Conservation (phyloP, 768 basidiomycete genomes). For the Auricularia cornea region DNA sequence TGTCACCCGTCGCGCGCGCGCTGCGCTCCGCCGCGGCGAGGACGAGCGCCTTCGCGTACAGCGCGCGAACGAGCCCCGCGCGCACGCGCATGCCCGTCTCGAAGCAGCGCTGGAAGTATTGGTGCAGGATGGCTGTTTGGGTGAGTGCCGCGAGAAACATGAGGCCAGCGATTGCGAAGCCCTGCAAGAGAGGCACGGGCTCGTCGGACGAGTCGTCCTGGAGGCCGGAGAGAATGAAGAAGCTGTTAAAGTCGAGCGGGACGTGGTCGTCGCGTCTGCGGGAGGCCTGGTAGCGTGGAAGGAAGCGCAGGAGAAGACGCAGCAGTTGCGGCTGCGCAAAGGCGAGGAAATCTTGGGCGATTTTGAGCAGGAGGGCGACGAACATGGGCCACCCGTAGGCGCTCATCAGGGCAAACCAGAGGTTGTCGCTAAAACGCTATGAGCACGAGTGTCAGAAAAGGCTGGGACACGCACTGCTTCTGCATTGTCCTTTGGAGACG, state of each 20-base stretch:
- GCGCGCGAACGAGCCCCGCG: constrained; percentile 74
- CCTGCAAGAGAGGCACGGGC: constrained; percentile 38
- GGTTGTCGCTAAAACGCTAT: constrained; percentile 35
- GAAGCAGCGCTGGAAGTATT: constrained; percentile 83
- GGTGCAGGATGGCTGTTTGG: constrained; percentile 75
- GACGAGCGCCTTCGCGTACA: constrained; percentile 80
- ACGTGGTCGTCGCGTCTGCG: constrained; percentile 25
- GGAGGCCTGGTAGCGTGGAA: constrained; percentile 61
- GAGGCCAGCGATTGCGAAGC: constrained; percentile 62
- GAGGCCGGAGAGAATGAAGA: not conserved
- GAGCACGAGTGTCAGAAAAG: not conserved
- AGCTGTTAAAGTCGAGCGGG: not conserved
- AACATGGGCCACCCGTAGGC: constrained; percentile 75
- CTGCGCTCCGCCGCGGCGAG: constrained; percentile 80
- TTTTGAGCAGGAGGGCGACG: constrained; percentile 52
- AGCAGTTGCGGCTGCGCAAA: constrained; percentile 87
- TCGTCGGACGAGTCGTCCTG: constrained; percentile 19
- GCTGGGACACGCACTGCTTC: constrained; percentile 41
- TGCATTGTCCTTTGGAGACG: constrained; percentile 54
- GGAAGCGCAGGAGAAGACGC: constrained; percentile 69
- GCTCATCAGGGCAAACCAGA: constrained; percentile 66
- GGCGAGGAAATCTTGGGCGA: constrained; percentile 69
- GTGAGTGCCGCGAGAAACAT: constrained; percentile 79
- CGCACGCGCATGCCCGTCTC: constrained; percentile 92
- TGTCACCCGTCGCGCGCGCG: constrained; percentile 74